phyloP scores from a whole-genome alignment of 148 eudicot genomes.

The Drosera capensis region DNA sequence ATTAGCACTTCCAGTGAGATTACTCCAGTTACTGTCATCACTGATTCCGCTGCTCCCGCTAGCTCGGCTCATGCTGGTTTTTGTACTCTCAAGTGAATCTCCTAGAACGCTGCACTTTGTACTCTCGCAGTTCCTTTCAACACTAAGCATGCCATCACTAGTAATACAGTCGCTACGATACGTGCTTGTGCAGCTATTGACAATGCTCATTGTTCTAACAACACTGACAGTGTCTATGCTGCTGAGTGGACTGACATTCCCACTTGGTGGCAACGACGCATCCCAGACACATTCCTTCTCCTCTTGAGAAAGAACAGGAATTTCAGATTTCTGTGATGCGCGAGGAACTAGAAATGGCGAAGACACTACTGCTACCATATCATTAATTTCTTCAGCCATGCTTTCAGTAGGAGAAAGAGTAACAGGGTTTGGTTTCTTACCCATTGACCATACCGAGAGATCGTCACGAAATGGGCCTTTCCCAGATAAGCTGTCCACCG shows the following conservation, averaged over 20 bases:
- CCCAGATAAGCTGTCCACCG: conserved; percentile 4
- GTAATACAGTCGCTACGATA: conserved; percentile 8
- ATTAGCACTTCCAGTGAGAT: conserved; percentile 10
- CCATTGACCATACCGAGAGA: conserved; percentile 1
- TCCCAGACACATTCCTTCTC: conserved; percentile 13
- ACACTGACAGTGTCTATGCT: conserved; percentile 10
- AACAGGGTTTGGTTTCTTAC: conserved; percentile 7
- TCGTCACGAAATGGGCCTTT: conserved; percentile 9
- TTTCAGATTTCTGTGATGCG: conserved; percentile 8
- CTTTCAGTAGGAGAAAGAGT: conserved; percentile 5
- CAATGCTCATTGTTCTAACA: conserved; percentile 10
- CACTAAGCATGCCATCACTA: conserved; percentile 10
- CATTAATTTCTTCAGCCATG: conserved; percentile 8
- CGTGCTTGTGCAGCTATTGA: conserved; percentile 8
- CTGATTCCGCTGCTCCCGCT: conserved; percentile 7
- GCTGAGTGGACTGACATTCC: conserved; percentile 10
- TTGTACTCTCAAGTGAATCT: conserved; percentile 10
- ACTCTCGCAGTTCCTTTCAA: conserved; percentile 5
- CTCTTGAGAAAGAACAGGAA: conserved; percentile 2
- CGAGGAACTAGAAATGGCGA: conserved; percentile 4
- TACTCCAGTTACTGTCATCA: conserved; percentile 9
- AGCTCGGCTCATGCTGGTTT: conserved; percentile 8
- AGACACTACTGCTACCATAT: conserved; percentile 4
- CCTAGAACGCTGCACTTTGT: conserved; percentile 8
- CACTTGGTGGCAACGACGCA: conserved; percentile 11